phyloP scores from a whole-genome alignment of 2,329 filamentous ascomycete species.

The Trichophyton schoenleinii region DNA sequence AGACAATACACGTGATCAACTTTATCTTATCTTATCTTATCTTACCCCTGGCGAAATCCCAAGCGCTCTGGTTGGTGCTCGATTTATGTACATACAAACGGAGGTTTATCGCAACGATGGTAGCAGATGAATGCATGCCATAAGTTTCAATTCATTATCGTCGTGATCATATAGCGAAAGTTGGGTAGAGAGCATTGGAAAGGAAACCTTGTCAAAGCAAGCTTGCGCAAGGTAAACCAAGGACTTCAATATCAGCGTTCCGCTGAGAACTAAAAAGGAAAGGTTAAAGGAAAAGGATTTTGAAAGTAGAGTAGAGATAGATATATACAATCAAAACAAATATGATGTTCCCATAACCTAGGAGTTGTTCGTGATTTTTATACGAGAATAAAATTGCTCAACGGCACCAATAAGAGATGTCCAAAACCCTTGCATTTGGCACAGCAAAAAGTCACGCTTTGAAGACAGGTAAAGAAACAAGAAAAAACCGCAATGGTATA shows the following conservation, averaged over 20 bases:
- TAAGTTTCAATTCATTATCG: background rate
- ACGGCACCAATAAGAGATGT: background rate
- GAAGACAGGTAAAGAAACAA: background rate
- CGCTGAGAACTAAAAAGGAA: background rate
- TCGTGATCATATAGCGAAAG: background rate
- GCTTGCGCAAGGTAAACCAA: background rate
- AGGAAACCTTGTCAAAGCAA: background rate
- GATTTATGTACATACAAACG: background rate
- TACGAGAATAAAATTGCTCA: background rate
- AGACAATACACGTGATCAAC: background rate
- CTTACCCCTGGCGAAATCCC: too few relatives aligned
- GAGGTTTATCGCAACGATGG: background rate
- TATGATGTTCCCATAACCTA: background rate
- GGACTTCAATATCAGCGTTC: background rate
- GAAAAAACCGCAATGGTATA: background rate
- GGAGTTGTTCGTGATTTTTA: background rate
- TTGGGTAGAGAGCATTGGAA: background rate
- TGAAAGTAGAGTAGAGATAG: conserved; percentile 13
- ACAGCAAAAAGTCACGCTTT: background rate
- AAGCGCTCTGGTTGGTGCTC: background rate
- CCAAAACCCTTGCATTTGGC: background rate
- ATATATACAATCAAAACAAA: conserved; percentile 8
- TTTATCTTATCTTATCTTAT: conserved; percentile 1
- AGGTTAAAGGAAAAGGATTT: conserved; percentile 6
- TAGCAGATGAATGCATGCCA: background rate